Evolutionary conservation across 345 rosid species (phyloP).

Genomic region (Aquilaria yunnanensis): DNA sequence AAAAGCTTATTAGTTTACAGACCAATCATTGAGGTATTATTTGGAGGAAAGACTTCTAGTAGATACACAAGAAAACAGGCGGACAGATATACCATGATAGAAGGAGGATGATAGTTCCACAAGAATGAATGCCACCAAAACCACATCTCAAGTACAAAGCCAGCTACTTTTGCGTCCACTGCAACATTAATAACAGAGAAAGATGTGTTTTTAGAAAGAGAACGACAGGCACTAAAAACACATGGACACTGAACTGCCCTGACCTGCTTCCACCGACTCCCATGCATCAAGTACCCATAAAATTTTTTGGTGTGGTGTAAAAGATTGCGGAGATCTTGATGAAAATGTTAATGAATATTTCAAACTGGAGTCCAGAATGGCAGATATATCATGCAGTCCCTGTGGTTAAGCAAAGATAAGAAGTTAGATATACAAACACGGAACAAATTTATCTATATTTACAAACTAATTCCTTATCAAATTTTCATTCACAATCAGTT

Average conservation of each 20-base stretch:
- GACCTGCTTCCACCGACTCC: conserved; percentile 50
- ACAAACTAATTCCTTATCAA: too few relatives aligned
- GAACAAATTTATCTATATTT: too few relatives aligned
- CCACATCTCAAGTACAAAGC: conserved; percentile 86
- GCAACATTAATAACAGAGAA: conserved; percentile 20
- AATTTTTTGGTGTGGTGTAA: conserved; percentile 69
- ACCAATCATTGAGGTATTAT: conserved; percentile 4
- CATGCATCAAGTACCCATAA: conserved; percentile 81
- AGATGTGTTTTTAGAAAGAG: conserved; percentile 7
- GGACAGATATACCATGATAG: conserved; percentile 38
- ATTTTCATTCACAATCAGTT: too few relatives aligned
- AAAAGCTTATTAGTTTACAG: conserved; percentile 4
- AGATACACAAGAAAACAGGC: conserved; percentile 1
- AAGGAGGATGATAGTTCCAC: conserved; percentile 50
- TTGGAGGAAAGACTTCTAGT: background rate
- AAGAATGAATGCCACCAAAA: conserved; percentile 81
- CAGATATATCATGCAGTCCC: conserved; percentile 36
- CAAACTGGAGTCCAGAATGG: conserved; percentile 42
- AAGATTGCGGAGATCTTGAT: conserved; percentile 71
- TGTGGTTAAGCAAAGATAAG: conserved; percentile 18
- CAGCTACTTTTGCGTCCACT: conserved; percentile 54
- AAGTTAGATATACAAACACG: background rate
- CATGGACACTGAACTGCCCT: conserved; percentile 8
- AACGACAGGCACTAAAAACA: background rate
- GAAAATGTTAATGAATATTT: conserved; percentile 52